Conservation (phyloP, 352 stramenopile genomes). For the Phytophthora litchii region DNA sequence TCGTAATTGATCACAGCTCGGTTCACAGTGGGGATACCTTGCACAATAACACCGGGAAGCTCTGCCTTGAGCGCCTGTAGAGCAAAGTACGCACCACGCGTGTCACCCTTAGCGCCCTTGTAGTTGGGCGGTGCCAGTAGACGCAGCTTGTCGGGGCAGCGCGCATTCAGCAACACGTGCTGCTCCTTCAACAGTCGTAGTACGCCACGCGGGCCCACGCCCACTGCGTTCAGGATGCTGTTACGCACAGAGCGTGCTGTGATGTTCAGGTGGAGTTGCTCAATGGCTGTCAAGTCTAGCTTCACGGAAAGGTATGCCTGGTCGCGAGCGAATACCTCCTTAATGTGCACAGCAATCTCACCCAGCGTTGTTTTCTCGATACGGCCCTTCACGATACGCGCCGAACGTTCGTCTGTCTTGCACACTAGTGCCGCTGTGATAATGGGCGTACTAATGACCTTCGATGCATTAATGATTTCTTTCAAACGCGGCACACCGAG, state of each 20-base stretch:
- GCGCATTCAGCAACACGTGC: slow-evolving; percentile 84
- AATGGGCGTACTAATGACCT: slow-evolving; percentile 99
- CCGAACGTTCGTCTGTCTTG: slow-evolving; percentile 96
- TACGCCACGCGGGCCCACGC: slow-evolving; percentile 67
- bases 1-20: slow-evolving; percentile 99
- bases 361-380: slow-evolving; percentile 99
- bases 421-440: slow-evolving; percentile 98
- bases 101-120: slow-evolving; percentile 81
- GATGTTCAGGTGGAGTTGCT: slow-evolving; percentile 97
- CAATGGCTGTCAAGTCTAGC: slow-evolving; percentile 96
- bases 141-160: slow-evolving; percentile 83
- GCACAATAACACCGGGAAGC: slow-evolving; percentile 97
- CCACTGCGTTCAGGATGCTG: slow-evolving; percentile 91
- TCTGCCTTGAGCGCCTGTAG: slow-evolving; percentile 96
- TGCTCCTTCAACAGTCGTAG: slow-evolving; percentile 85
- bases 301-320: slow-evolving; percentile 97
- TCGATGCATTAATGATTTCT: slow-evolving; percentile 97
- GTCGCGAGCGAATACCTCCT: slow-evolving; percentile 96
- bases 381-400: slow-evolving; percentile 97
- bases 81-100: slow-evolving; percentile 90
- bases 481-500: slow-evolving; percentile 99
- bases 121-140: slow-evolving; percentile 86
- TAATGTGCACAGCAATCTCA: slow-evolving; percentile 96
- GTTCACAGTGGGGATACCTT: slow-evolving; percentile 98
- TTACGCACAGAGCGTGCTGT: slow-evolving; percentile 90